Base-by-base conservation (phyloP, 306 rosid genomes). In the Luffa acutangula region DNA sequence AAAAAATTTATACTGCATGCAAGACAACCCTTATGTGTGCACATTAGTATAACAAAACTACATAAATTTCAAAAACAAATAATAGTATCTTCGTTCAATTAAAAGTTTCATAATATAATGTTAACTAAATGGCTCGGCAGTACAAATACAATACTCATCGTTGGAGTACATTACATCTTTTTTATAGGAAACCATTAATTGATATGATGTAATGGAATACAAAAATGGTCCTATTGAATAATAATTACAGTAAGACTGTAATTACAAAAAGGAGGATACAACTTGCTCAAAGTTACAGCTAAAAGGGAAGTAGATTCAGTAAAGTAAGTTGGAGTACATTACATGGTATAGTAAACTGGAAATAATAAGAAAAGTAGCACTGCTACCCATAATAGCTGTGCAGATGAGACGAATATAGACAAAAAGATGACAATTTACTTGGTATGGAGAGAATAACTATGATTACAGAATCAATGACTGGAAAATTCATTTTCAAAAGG, bases 1-100 rank as follows among this genome's bases (percentile, higher is more conserved):
- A 86, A 59, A 96, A 87, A 96, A 96, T 82, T 96, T 96, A 89
- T 87, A 96, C 99, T 96, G 98, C 95, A 90, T 75, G 33, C 64
- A 79, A 79, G 81, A 80, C 76, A 79, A 45, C 31, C 73, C 34
- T 85, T 9, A 76, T 72, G 69, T 80, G 81, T 48, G 43, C 64
- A 70, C 48, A 52, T 51, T 52, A 52, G 78, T 14, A 25, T 72
- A 48, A 76, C 36, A 54, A 17, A 53, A 56, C 52, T 52, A 56
- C 79, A 10, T 41, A 9, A 58, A 9, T 71, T 33, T 21, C 9
- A 51, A 75, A 53, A 52, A 56, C 3, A 12, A 71, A n/a, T 41
- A 39, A 31, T 31, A 49, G 20, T 7, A 73, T 15, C 25, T 73
- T 73, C 39, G 31, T 25, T 25, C 31, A 25, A 5, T 13, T 31